Base-by-base conservation (phyloP, 176 grass and related monocot species). In the Raddia guianensis region DNA sequence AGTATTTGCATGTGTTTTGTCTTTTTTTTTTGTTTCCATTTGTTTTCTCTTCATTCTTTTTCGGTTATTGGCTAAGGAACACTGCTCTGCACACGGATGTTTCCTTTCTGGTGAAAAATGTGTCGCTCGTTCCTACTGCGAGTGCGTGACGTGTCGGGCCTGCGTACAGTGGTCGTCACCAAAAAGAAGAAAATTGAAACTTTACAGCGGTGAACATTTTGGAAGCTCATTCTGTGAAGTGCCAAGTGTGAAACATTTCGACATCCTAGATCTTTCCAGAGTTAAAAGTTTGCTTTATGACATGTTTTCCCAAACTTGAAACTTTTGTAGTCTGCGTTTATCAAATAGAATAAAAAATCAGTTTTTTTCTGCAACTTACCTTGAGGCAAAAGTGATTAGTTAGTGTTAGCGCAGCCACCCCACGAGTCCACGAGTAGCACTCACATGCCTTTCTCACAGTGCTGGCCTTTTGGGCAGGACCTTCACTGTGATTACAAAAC, bases 61-160 rank as follows among this genome's bases (percentile, higher is more conserved):
- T 16, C 46, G 59, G 4, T 16, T 8, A 50, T 18, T 35, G 49
- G 37, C 69, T 63, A 60, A 76, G 42, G 73, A 9, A 43, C 53
- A 21, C 6, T 35, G 49, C 63, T 46, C 21, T 8, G 53, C 66
- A 27, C 74, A 45, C 64, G 12, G 74, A 20, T 44, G 54, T n/a
- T 2, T 43, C 58, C 32, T 45, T 61, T 62, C 37, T 8, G 8
- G 21, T 27, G 63, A 76, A 76, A 76, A 76, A 68, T 68, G 20
- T 49, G 53, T 21, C 0, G 21, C 12, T 40, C 37, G 4, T 1
- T 1, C 68, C 34, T 57, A 14, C 37, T 11, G 33, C 12, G 7
- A 16, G 43, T 15, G 10, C 46, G 18, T 66, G 75, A 45, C 58
- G 12, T n/a, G 44, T 51, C 62, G 34, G 21, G 5, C 53, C 14